Evolutionary conservation across 2,329 filamentous ascomycete species (phyloP).

Genomic region (Colletotrichum filicis): DNA sequence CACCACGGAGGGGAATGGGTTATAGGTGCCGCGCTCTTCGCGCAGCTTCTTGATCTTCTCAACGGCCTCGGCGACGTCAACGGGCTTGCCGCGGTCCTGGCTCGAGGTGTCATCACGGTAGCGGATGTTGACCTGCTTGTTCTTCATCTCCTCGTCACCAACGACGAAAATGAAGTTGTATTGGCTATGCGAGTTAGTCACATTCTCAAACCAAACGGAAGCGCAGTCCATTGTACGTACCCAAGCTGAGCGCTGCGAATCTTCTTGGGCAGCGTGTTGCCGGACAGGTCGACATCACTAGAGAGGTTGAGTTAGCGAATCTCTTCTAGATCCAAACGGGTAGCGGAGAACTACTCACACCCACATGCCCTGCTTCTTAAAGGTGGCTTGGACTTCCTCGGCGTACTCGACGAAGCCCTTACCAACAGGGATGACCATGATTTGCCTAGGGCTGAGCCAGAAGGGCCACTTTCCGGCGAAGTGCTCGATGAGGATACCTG

Average conservation of each 20-base stretch:
- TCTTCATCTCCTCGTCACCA: conserved; percentile 70
- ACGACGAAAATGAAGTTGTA: conserved; percentile 57
- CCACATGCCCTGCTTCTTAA: conserved; percentile 76
- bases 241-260: conserved; percentile 83
- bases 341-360: conserved; percentile 58
- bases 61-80: conserved; percentile 66
- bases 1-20: conserved; percentile 45
- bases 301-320: not conserved
- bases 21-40: conserved; percentile 54
- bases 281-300: conserved; percentile 73
- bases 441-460: conserved; percentile 87
- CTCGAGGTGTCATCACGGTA: conserved; percentile 72
- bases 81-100: conserved; percentile 69
- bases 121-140: conserved; percentile 70
- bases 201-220: not conserved
- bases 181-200: conserved; percentile 35
- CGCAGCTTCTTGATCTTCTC: conserved; percentile 65
- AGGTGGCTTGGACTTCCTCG: conserved; percentile 75
- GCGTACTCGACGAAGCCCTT: conserved; percentile 79
- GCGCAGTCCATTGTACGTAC: conserved; percentile 63
- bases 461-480: conserved; percentile 91
- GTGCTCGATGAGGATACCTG: conserved; percentile 84
- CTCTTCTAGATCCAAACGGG: not conserved
- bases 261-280: conserved; percentile 91
- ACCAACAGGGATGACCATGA: conserved; percentile 71